These are phyloP conservation scores for Scenedesmus sp. DNA, from an alignment of 163 green algal genomes.

Conservation along the genomic window DNA sequence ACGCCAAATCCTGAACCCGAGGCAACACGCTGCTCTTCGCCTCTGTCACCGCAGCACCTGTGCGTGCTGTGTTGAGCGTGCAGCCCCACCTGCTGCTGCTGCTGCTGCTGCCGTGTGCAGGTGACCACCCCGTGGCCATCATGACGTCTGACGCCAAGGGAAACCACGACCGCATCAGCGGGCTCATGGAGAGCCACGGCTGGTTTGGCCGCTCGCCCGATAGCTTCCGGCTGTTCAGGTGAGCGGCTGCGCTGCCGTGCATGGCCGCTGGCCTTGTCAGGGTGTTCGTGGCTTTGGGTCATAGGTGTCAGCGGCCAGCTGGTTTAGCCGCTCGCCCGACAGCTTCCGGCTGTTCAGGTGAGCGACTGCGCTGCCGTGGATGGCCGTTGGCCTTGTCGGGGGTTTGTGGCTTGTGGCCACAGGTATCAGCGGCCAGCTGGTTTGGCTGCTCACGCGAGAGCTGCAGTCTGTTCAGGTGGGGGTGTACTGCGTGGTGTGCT, in stretches of 20 bases:
- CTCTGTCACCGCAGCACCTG: no score
- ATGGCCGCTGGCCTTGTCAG: no score
- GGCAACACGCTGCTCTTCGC: no score
- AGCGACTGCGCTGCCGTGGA: background rate
- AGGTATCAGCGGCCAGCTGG: no score
- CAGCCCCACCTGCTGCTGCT: no score
- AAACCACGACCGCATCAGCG: conserved; percentile 89
- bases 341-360: conserved; percentile 89
- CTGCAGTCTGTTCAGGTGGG: conserved; percentile 89
- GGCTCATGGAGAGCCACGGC: conserved; percentile 76
- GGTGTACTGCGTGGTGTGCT: no score
- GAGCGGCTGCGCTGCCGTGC: background rate
- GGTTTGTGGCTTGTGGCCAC: no score
- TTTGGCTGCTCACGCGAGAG: conserved; percentile 83
- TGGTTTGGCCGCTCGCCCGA: conserved; percentile 90
- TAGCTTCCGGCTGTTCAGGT: conserved; percentile 90
- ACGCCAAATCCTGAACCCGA: no score
- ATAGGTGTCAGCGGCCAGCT: no score
- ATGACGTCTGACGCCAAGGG: conserved; percentile 99
- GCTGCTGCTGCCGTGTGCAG: conserved; percentile 65
- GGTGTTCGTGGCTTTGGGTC: no score
- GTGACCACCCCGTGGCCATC: conserved; percentile 94
- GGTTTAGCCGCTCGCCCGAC: conserved; percentile 85
- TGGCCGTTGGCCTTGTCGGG: no score
- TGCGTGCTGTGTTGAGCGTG: no score